Base-by-base conservation (phyloP, 1,139 yeast species). In the Taiozyma sp. region DNA sequence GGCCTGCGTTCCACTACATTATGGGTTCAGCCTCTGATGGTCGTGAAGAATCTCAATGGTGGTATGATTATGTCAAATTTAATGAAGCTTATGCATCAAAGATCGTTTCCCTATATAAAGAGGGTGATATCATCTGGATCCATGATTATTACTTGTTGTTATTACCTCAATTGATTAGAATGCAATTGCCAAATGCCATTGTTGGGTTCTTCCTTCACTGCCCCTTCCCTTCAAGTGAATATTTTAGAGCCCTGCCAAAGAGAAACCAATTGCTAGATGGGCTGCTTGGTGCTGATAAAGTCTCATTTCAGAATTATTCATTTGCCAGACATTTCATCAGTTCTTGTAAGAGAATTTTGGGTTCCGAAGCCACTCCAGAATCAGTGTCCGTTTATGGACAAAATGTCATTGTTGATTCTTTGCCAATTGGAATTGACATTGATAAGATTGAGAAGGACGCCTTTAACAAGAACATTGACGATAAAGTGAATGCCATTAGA, bases 181-280 rank as follows among this genome's bases (percentile, higher is more conserved):
- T 86, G 90, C 83, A 82, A 62, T 74, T 87, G 51, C 93, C 92
- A 9, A 83, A 87, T 53, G 95, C 93, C 14, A 77, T 77, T 58
- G 87, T 93, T 59, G 96, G 96, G 8, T 80, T 88, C 54, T 92
- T 83, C 68, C 71, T 92, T 59, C 98, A 92, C 67, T 80, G 89
- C 7, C 96, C 97, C 14, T 91, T 95, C 78, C 98, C 99, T 12
- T 87, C 96, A 42, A 85, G 92, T n/a, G 99, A 93, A 69, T 90
- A 91, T 66, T 90, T 93, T 71, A 77, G 97, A 54, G 87, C 96
- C 58, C 71, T 93, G 45, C 85, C 97, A 43, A 87, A 88, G 68
- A 79, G 99, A 59, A 77, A 83, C 51, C 86, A 87, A 62, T 74
- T 93, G 48, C 74, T 93, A 54, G 96, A 90, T 64, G 98, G 99